phyloP scores from a whole-genome alignment of 305 asterid species.

The Solanum hybrid region DNA sequence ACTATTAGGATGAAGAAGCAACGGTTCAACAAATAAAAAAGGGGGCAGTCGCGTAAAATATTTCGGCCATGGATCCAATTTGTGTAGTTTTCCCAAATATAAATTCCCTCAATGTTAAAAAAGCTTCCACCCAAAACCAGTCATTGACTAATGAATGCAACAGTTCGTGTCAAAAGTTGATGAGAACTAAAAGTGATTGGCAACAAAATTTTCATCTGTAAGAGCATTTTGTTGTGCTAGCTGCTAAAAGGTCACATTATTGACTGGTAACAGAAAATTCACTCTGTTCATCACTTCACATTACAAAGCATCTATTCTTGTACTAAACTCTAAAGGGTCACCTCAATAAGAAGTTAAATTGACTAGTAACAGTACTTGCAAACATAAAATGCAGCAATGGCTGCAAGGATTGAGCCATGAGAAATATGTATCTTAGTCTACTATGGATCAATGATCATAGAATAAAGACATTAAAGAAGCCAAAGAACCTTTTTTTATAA shows the following conservation, averaged over 20 bases:
- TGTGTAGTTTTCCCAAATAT: neutral
- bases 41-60: neutral
- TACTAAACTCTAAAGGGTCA: neutral
- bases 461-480: neutral
- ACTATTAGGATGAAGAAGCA: neutral
- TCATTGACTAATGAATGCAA: neutral
- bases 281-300: neutral
- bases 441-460: neutral
- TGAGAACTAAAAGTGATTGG: neutral
- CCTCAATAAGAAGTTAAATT: neutral
- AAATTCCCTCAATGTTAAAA: neutral
- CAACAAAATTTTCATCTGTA: neutral
- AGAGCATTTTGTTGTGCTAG: neutral
- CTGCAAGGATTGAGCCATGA: neutral
- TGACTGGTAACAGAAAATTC: neutral
- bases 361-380: neutral
- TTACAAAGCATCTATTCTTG: neutral
- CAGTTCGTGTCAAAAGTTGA: neutral
- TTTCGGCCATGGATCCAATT: neutral
- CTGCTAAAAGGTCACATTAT: slow-evolving; percentile 5
- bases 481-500: neutral
- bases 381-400: slow-evolving; percentile 6
- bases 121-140: neutral
- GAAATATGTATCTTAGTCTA: neutral
- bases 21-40: neutral